Evolutionary conservation across 2,329 filamentous ascomycete species (phyloP).

Genomic region (Stemphylium lycopersici): DNA sequence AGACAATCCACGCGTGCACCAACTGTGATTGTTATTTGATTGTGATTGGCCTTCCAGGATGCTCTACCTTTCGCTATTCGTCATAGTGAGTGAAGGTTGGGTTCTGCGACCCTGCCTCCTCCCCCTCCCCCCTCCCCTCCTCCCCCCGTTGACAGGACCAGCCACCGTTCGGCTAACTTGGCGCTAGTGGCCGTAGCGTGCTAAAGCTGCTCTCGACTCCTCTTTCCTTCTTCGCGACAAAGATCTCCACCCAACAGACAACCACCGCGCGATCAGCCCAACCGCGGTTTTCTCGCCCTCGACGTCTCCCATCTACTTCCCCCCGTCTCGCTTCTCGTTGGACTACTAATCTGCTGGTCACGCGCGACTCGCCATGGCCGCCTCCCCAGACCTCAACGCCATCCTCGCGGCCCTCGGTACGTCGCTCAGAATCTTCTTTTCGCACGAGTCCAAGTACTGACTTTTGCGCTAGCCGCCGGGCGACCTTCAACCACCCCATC

Average conservation of each 20-base stretch:
- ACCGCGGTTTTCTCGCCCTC: background rate
- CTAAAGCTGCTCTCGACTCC: constrained; percentile 14
- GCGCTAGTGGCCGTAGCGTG: constrained; percentile 9
- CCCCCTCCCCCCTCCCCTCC: too few relatives aligned
- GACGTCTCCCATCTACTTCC: background rate
- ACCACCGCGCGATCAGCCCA: constrained; percentile 14
- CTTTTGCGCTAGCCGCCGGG: constrained; percentile 50
- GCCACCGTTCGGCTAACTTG: constrained; percentile 4
- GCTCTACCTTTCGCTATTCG: background rate
- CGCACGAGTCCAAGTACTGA: constrained; percentile 11
- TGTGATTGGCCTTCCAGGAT: background rate
- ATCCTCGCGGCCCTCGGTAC: constrained; percentile 49
- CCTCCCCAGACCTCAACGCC: constrained; percentile 46
- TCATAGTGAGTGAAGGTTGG: background rate
- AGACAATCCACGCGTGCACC: background rate
- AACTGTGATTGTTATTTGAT: background rate
- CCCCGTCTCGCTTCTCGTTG: background rate
- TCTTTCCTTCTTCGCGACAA: constrained; percentile 21
- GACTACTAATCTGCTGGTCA: constrained; percentile 3
- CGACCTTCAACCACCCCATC: constrained; percentile 54
- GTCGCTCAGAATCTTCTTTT: constrained; percentile 8
- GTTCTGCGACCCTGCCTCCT: too few relatives aligned
- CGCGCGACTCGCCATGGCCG: constrained; percentile 38
- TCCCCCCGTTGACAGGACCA: too few relatives aligned
- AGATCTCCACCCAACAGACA: constrained; percentile 22